Evolutionary conservation across 495 filamentous ascomycete species (phyloP).

Genomic region (Xylaria nigripes): DNA sequence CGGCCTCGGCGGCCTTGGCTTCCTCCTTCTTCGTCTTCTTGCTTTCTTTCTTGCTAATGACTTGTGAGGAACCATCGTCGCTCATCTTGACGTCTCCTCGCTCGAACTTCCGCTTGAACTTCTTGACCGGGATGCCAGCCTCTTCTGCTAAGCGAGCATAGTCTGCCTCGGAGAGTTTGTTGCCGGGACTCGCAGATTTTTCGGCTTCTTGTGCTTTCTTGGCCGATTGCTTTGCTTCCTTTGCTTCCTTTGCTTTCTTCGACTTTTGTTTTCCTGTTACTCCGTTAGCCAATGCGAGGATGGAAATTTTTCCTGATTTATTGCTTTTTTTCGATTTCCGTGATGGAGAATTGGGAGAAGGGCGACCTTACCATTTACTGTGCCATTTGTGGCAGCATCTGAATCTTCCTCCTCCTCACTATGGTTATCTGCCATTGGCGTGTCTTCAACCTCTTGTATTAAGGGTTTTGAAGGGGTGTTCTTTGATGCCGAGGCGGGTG

Average conservation of each 20-base stretch:
- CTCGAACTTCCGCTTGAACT: conserved; percentile 64
- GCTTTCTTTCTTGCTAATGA: conserved; percentile 65
- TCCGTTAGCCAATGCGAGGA: conserved; percentile 31
- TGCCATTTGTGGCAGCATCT: neutral
- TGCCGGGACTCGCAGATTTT: conserved; percentile 27
- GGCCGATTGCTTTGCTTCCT: conserved; percentile 34
- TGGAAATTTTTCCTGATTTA: conserved; percentile 21
- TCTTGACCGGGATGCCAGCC: conserved; percentile 57
- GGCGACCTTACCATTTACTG: conserved; percentile 20
- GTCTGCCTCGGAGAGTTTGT: conserved; percentile 34
- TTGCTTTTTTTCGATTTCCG: conserved; percentile 27
- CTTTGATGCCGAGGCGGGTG: conserved; percentile 61
- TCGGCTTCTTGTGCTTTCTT: conserved; percentile 35
- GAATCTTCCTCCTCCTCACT: conserved; percentile 24
- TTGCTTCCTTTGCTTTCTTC: conserved; percentile 36
- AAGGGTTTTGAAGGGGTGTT: conserved; percentile 47
- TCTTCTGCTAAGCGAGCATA: conserved; percentile 49
- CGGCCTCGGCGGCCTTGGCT: conserved; percentile 37
- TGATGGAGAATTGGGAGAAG: conserved; percentile 3
- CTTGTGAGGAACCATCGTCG: conserved; percentile 48
- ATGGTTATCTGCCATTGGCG: conserved; percentile 27
- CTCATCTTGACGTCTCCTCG: conserved; percentile 57
- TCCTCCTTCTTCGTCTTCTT: conserved; percentile 66
- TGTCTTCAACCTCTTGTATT: conserved; percentile 50
- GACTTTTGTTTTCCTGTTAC: conserved; percentile 37